These are phyloP conservation scores for Ailanthus altissimus DNA, from an alignment of 345 rosid species.

Conservation along the genomic window DNA sequence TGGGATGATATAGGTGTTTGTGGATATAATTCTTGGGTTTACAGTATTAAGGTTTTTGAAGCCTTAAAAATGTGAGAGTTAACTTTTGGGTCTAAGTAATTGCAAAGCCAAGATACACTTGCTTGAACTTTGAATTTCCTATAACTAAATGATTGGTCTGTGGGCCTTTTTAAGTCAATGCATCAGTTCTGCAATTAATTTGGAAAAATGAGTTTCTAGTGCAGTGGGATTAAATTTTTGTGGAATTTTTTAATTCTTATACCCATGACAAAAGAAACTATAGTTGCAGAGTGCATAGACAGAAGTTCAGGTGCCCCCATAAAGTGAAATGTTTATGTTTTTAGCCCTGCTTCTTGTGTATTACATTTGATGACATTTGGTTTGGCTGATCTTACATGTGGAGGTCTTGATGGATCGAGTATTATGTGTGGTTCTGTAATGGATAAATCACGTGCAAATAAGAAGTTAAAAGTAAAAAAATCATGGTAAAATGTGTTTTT, in stretches of 20 bases:
- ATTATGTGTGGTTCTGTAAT: not conserved
- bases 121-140: not conserved
- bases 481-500: not conserved
- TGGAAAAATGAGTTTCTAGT: not conserved
- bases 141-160: not conserved
- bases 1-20: not conserved
- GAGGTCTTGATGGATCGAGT: not conserved
- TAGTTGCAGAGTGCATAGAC: not conserved
- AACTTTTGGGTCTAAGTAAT: not conserved
- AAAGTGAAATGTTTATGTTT: not conserved
- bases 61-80: not conserved
- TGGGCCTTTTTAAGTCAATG: not conserved
- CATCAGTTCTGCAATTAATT: not conserved
- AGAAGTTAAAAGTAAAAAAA: not conserved
- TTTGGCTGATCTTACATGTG: not conserved
- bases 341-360: not conserved
- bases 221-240: not conserved
- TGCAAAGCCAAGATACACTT: not conserved
- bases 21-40: not conserved
- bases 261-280: not conserved
- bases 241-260: conserved; percentile 7
- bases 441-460: not conserved
- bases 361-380: not conserved
- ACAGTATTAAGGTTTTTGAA: not conserved
- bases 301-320: not conserved